Percentiles rank a stretch among this genome's conserved stretches.
Evolutionary conservation across 78 protist species (phyloP).

Genomic region (Dictyostelium purpureum): DNA sequence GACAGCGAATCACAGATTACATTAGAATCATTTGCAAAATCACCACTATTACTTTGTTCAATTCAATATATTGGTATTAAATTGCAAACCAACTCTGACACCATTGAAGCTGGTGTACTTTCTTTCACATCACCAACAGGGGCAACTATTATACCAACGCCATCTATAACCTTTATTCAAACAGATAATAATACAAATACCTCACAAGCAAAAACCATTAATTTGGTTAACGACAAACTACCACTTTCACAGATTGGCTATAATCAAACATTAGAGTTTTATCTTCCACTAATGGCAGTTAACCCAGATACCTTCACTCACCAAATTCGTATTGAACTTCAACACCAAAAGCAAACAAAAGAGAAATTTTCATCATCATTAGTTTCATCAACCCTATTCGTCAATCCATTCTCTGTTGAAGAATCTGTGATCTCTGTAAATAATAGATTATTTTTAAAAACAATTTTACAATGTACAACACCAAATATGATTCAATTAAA

Average conservation of each 20-base stretch:
- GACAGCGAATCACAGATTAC: constrained; percentile 43
- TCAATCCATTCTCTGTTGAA: constrained; percentile 54
- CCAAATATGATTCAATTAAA: constrained; percentile 15
- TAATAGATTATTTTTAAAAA: constrained; percentile 32
- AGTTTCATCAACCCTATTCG: constrained; percentile 30
- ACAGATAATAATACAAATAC: not conserved
- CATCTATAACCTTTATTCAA: not conserved
- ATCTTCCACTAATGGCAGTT: constrained; percentile 62
- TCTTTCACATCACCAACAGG: constrained; percentile 30
- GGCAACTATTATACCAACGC: constrained; percentile 43
- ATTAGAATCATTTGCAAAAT: constrained; percentile 54
- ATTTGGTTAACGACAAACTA: constrained; percentile 43
- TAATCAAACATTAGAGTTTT: constrained; percentile 43
- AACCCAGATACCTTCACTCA: constrained; percentile 43
- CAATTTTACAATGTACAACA: constrained; percentile 26
- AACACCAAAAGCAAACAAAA: constrained; percentile 70
- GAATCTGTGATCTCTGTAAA: constrained; percentile 32
- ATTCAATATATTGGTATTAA: constrained; percentile 56
- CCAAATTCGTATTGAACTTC: constrained; percentile 23
- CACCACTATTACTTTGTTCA: constrained; percentile 22
- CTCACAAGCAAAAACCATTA: not conserved
- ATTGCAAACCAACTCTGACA: constrained; percentile 42
- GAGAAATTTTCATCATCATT: constrained; percentile 48
- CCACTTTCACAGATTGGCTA: constrained; percentile 22
- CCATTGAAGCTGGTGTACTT: constrained; percentile 52